Percentiles rank a stretch among this genome's conserved stretches.
These are phyloP conservation scores for Ophiostoma pallidulum DNA, from an alignment of 2,329 filamentous ascomycete genomes.

Conservation along the genomic window DNA sequence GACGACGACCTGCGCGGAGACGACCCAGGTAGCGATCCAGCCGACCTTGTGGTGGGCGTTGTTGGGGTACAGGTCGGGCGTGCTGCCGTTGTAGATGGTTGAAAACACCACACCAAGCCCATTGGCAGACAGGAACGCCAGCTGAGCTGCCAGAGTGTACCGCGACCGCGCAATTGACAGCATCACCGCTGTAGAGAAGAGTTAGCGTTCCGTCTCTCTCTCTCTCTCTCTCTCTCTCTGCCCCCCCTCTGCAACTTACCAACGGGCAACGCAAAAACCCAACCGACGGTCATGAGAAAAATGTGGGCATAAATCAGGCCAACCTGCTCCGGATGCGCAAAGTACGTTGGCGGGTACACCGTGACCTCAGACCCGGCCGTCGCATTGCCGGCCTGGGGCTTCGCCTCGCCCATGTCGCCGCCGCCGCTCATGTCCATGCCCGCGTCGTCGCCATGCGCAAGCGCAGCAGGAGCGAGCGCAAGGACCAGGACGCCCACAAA, in stretches of 20 bases:
- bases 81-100: slow-evolving; percentile 66
- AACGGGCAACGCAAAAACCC: slow-evolving; percentile 63
- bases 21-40: slow-evolving; percentile 70
- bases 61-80: slow-evolving; percentile 76
- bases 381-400: slow-evolving; percentile 14
- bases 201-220: background rate
- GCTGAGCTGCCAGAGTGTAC: slow-evolving; percentile 59
- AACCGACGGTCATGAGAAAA: slow-evolving; percentile 57
- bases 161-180: slow-evolving; percentile 73
- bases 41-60: slow-evolving; percentile 85
- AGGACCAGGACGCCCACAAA: slow-evolving; percentile 20
- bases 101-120: slow-evolving; percentile 54
- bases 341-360: slow-evolving; percentile 46
- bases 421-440: slow-evolving; percentile 18
- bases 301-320: slow-evolving; percentile 61
- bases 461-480: slow-evolving; percentile 21
- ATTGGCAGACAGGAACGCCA: slow-evolving; percentile 56
- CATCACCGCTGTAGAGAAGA: slow-evolving; percentile 63
- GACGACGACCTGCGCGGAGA: slow-evolving; percentile 60
- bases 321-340: slow-evolving; percentile 43
- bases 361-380: slow-evolving; percentile 19
- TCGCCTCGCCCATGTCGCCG: background rate
- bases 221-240: too few relatives aligned
- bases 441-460: slow-evolving; percentile 23
- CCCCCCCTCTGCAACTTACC: slow-evolving; percentile 44